A percentile compares a stretch with the other conserved stretches of the same genome.
These are phyloP conservation scores for Fusarium sp. DNA, from an alignment of 2,329 filamentous ascomycete species.

Conservation along the genomic window DNA sequence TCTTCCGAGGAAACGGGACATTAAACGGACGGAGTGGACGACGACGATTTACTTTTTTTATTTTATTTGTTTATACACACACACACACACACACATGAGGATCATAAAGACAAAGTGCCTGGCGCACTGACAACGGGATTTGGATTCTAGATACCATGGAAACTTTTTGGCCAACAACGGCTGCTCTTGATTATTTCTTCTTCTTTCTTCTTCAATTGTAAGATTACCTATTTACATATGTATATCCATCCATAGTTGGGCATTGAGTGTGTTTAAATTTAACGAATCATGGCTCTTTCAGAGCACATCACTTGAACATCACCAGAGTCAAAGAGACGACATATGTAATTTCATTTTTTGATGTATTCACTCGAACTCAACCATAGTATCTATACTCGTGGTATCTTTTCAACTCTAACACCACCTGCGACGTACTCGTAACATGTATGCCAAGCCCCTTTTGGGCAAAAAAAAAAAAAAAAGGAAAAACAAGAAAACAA, in stretches of 20 bases:
- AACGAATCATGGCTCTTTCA: background rate
- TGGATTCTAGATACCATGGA: constrained; percentile 38
- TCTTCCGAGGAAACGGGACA: constrained; percentile 8
- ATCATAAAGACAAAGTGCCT: constrained; percentile 32
- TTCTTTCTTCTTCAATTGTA: constrained; percentile 16
- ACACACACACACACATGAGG: constrained; percentile 4
- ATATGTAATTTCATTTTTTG: background rate
- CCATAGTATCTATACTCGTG: background rate
- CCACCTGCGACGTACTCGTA: background rate
- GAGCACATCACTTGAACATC: background rate
- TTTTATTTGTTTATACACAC: constrained; percentile 12
- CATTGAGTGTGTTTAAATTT: constrained; percentile 8
- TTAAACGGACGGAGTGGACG: constrained; percentile 2
- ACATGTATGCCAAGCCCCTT: constrained; percentile 3
- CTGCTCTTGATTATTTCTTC: constrained; percentile 6
- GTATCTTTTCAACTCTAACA: background rate
- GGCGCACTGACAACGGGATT: constrained; percentile 26
- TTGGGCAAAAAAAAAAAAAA: background rate
- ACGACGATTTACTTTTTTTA: constrained; percentile 6
- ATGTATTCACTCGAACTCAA: background rate
- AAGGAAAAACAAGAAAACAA: background rate
- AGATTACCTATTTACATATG: constrained; percentile 6
- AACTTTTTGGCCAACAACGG: constrained; percentile 26
- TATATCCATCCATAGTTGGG: constrained; percentile 5
- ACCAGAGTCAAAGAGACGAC: background rate